A percentile compares a stretch with the other conserved stretches of the same genome.
Conservation (phyloP, 331 rosid genomes). For the Stylosanthes scabra region DNA sequence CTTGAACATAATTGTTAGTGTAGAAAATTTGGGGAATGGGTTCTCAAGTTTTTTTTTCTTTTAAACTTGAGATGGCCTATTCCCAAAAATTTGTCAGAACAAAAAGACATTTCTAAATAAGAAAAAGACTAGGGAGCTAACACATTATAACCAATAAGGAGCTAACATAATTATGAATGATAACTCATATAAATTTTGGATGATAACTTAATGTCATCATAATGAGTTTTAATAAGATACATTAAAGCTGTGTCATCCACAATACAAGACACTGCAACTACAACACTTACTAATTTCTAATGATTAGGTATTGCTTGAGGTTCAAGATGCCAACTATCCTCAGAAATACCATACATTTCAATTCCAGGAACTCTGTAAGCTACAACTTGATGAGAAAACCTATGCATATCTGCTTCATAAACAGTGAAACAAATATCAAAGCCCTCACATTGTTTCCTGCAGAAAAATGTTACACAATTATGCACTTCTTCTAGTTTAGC, state of each 20-base stretch:
- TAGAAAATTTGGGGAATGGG: too few species aligned
- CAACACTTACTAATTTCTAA: not conserved
- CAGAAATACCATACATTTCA: slow-evolving; percentile 36
- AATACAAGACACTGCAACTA: not conserved
- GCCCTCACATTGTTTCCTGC: not conserved
- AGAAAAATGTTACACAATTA: slow-evolving; percentile 24
- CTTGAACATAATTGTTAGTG: too few species aligned
- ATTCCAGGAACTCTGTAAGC: slow-evolving; percentile 31
- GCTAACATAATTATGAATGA: too few species aligned
- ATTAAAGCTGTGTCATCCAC: not conserved
- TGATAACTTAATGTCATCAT: too few species aligned
- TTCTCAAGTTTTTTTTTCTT: too few species aligned
- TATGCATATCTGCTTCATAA: slow-evolving; percentile 11
- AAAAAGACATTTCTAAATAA: not conserved
- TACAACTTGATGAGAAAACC: slow-evolving; percentile 29
- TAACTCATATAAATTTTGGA: too few species aligned
- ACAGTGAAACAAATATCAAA: not conserved
- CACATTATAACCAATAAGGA: too few species aligned
- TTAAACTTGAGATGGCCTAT: too few species aligned
- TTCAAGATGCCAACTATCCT: slow-evolving; percentile 38
- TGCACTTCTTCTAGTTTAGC: slow-evolving; percentile 31
- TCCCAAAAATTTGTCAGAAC: too few species aligned
- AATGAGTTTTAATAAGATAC: not conserved
- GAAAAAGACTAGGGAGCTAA: too few species aligned
- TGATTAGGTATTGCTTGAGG: slow-evolving; percentile 15